phyloP scores from a whole-genome alignment of 176 grass and related monocot genomes.

The Triticum urartu region DNA sequence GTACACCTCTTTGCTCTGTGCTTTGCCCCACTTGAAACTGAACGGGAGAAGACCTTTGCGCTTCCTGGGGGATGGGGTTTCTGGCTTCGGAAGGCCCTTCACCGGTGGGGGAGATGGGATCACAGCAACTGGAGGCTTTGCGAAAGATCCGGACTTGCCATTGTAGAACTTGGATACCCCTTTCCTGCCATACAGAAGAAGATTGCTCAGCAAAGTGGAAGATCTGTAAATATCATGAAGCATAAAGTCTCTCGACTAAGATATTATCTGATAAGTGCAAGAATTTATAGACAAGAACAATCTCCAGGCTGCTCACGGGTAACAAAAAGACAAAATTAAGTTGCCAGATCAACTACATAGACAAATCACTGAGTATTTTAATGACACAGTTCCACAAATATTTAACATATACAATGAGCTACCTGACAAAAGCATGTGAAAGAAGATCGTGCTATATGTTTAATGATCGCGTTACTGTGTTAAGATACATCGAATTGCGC shows the following conservation, averaged over 20 bases:
- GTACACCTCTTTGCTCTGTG: slow-evolving; percentile 41
- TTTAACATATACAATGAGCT: neutral
- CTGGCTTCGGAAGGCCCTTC: slow-evolving; percentile 65
- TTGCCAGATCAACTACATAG: slow-evolving; percentile 30
- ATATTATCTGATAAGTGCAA: neutral
- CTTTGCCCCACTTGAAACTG: slow-evolving; percentile 61
- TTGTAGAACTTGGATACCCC: slow-evolving; percentile 76
- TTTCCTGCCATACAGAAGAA: slow-evolving; percentile 49
- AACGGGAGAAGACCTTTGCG: slow-evolving; percentile 79
- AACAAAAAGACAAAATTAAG: slow-evolving; percentile 21
- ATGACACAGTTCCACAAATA: slow-evolving; percentile 23
- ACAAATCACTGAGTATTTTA: slow-evolving; percentile 34
- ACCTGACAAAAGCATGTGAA: slow-evolving; percentile 38
- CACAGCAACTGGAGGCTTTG: slow-evolving; percentile 41
- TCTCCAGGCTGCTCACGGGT: slow-evolving; percentile 9
- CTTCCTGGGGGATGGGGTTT: slow-evolving; percentile 62
- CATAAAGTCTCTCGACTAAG: neutral
- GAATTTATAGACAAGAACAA: neutral
- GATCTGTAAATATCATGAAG: neutral
- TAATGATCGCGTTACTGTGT: neutral
- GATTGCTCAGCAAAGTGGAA: slow-evolving; percentile 26
- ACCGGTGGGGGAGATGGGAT: slow-evolving; percentile 30
- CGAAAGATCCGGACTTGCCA: slow-evolving; percentile 71
- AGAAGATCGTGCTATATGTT: slow-evolving; percentile 29
- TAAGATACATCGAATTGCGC: neutral